A percentile compares a stretch with the other conserved stretches of the same genome.
Evolutionary conservation across 2,329 filamentous ascomycete species (phyloP).

Genomic region (Lasiodiplodia hormozganensis): DNA sequence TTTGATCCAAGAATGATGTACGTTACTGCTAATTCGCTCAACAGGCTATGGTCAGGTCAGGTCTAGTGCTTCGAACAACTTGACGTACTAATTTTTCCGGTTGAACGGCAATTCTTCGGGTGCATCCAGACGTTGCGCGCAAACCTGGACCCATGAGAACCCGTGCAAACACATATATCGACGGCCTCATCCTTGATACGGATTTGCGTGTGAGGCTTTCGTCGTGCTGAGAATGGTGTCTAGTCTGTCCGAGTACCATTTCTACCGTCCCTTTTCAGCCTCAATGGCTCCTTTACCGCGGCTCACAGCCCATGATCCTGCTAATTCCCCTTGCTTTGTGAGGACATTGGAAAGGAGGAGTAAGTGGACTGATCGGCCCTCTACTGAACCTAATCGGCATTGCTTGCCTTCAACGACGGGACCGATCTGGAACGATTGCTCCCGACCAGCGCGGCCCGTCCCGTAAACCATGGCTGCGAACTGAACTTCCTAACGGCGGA

Average conservation of each 20-base stretch:
- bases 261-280: neutral
- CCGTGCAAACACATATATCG: neutral
- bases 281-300: neutral
- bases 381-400: neutral
- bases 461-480: neutral
- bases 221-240: too few species aligned
- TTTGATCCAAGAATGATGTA: neutral
- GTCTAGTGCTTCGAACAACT: neutral
- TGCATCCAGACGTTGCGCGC: neutral
- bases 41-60: neutral
- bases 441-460: constrained; percentile 4
- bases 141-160: neutral
- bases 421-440: neutral
- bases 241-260: too few species aligned
- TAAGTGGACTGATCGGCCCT: neutral
- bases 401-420: neutral
- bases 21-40: neutral
- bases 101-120: neutral
- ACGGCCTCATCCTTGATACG: neutral
- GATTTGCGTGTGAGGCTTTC: too few species aligned
- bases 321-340: neutral
- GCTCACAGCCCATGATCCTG: neutral
- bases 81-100: neutral
- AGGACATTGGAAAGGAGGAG: neutral
- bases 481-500: neutral